Evolutionary conservation across 306 rosid species (phyloP).

Genomic region (Cucurbita argyrosperma): DNA sequence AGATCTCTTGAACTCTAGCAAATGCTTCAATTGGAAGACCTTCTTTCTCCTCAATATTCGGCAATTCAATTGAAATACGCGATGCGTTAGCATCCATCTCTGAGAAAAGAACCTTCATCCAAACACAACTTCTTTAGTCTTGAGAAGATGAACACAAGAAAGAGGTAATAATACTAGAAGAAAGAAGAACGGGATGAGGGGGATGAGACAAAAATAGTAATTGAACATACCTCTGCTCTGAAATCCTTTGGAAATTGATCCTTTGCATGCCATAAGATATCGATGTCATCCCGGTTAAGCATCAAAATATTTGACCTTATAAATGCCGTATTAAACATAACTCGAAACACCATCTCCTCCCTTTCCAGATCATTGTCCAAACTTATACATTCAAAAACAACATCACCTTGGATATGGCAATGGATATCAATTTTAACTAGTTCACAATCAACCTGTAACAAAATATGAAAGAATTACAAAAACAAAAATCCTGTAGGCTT

Average conservation of each 20-base stretch:
- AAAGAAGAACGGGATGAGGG: neutral
- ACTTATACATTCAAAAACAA: slow-evolving; percentile 85
- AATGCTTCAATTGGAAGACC: slow-evolving; percentile 91
- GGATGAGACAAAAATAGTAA: neutral
- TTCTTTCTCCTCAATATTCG: slow-evolving; percentile 65
- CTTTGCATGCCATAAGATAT: slow-evolving; percentile 59
- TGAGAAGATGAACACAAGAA: neutral
- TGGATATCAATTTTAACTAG: slow-evolving; percentile 84
- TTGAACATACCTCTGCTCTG: slow-evolving; percentile 73
- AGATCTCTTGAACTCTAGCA: slow-evolving; percentile 81
- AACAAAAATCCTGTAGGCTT: neutral
- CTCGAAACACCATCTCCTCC: slow-evolving; percentile 86
- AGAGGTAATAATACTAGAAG: neutral
- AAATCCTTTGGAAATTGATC: slow-evolving; percentile 73
- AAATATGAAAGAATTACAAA: slow-evolving; percentile 1
- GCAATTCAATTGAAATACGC: slow-evolving; percentile 48
- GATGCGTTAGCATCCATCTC: slow-evolving; percentile 77
- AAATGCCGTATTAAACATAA: slow-evolving; percentile 95
- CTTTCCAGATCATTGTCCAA: slow-evolving; percentile 68
- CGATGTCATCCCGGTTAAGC: slow-evolving; percentile 88
- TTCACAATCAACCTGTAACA: slow-evolving; percentile 67
- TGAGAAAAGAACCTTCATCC: slow-evolving; percentile 78
- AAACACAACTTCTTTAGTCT: slow-evolving; percentile 14
- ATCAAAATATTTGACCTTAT: slow-evolving; percentile 93
- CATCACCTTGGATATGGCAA: slow-evolving; percentile 94